Evolutionary conservation across 495 filamentous ascomycete species (phyloP), one percentile per base, ranked within the genome.

Genomic region (Staphylotrichum longicolle): DNA sequence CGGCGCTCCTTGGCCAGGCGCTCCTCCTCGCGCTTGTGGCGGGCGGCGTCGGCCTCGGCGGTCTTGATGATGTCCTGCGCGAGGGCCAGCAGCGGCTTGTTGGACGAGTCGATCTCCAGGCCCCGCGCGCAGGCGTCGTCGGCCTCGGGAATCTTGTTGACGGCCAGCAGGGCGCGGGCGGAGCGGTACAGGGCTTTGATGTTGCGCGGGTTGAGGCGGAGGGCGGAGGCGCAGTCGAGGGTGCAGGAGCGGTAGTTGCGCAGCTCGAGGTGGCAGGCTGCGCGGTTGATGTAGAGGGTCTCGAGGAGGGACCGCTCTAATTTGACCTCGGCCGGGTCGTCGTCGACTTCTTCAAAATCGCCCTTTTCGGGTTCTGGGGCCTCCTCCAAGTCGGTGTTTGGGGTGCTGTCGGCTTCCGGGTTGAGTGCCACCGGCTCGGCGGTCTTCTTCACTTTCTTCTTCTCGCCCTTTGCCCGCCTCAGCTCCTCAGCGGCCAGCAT

Each of bases 171-270:
- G 6, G 94, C 93, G 63, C 80, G 78, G 0, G 88, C 82, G 34
- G 88, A 89, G 57, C 94, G 88, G 72, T 96, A 98, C 70, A 85
- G 89, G 5, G 93, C 91, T 75, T 98, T 98, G 67, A 93, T 70
- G 70, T 94, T 95, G 53, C 63, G 72, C 6, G 85, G 80, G 72
- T 96, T 92, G 33, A 96, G 78, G 40, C 85, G 83, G 45, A 98
- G 80, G 4, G 89, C 87, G n/a, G 83, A 77, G 3, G 88, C 88
- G 72, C 91, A 91, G 75, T 98, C 94, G 15, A 86, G 78, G 52
- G 85, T 92, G 70, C 88, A 89, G 56, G 85, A 85, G 50, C 93
- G 85, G 75, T 93, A 93, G 76, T 98, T 98, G 53, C 72, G 66
- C 30, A 83, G 70, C 61, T 77, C 73, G 49, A 97, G 76, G 73